Evolutionary conservation across 228 moss, liverwort and hornwort species (phyloP).

Genomic region (Sphagnum magellanicum): DNA sequence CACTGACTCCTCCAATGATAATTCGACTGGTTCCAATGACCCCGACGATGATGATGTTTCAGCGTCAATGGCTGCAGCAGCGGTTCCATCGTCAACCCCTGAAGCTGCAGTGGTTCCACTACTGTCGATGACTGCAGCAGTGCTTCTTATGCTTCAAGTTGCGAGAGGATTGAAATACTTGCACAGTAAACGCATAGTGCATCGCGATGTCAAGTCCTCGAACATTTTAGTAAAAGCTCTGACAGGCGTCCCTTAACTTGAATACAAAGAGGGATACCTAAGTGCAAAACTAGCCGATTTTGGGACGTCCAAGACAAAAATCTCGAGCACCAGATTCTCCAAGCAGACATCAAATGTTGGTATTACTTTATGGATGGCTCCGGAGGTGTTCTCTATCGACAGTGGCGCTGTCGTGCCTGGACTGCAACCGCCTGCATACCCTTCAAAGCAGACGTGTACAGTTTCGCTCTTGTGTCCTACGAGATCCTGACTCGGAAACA

Average conservation of each 20-base stretch:
- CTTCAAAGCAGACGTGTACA: conserved; percentile 2
- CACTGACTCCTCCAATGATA: no score
- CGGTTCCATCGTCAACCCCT: background rate
- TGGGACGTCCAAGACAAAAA: conserved; percentile 11
- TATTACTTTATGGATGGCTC: conserved; percentile 11
- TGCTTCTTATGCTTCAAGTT: conserved; percentile 23
- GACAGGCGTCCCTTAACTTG: background rate
- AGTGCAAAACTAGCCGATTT: conserved; percentile 21
- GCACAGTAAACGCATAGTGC: conserved; percentile 12
- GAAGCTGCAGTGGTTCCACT: background rate
- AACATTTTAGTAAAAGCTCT: conserved; percentile 7
- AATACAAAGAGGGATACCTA: no score
- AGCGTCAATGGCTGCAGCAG: background rate
- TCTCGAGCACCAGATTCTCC: conserved; percentile 1
- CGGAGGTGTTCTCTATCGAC: conserved; percentile 12
- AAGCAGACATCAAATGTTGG: conserved; percentile 4
- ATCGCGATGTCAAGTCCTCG: conserved; percentile 16
- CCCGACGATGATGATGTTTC: no score
- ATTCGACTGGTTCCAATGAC: no score
- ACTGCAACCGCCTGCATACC: conserved; percentile 3
- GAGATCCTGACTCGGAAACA: background rate
- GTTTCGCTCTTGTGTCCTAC: conserved; percentile 1
- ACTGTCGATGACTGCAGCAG: conserved; percentile 7
- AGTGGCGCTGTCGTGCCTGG: no score
- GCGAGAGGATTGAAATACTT: conserved; percentile 18